Conservation (phyloP, 2,329 filamentous ascomycete genomes). For the Fusarium oxysporum region DNA sequence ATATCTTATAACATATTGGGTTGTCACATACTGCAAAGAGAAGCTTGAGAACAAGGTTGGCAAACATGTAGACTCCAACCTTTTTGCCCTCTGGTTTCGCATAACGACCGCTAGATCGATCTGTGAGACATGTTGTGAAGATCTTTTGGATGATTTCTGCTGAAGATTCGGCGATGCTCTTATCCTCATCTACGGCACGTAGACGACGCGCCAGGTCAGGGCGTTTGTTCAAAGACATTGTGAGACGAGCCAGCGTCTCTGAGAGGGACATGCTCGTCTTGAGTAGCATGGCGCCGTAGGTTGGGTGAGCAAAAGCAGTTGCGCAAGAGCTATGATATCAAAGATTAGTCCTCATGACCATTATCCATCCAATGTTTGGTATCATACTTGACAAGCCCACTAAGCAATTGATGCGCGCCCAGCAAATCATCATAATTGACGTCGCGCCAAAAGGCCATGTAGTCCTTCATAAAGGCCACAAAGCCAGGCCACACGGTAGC, state of each 20-base stretch:
- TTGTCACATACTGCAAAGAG: conserved; percentile 75
- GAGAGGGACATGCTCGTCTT: conserved; percentile 86
- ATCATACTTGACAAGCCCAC: conserved; percentile 77
- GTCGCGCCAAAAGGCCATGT: conserved; percentile 83
- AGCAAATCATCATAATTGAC: conserved; percentile 81
- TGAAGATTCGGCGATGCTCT: conserved; percentile 84
- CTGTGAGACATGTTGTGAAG: conserved; percentile 89
- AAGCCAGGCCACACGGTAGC: conserved; percentile 81
- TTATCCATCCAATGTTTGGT: too few relatives aligned
- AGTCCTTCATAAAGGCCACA: conserved; percentile 82
- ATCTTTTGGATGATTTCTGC: conserved; percentile 91
- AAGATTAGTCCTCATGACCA: too few relatives aligned
- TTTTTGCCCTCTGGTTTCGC: conserved; percentile 85
- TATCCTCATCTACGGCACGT: conserved; percentile 71
- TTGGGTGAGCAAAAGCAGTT: conserved; percentile 82
- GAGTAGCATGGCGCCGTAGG: conserved; percentile 83
- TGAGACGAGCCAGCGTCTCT: conserved; percentile 81
- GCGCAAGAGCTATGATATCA: conserved; percentile 74
- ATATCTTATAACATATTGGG: not conserved
- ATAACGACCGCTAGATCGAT: conserved; percentile 75
- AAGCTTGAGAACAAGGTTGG: conserved; percentile 89
- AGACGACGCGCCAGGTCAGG: conserved; percentile 80
- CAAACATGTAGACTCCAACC: conserved; percentile 88
- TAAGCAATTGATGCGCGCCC: conserved; percentile 79
- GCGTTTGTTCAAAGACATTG: conserved; percentile 83